These are phyloP conservation scores for Penicillium concentricum DNA, from an alignment of 2,329 filamentous ascomycete genomes.

Conservation along the genomic window DNA sequence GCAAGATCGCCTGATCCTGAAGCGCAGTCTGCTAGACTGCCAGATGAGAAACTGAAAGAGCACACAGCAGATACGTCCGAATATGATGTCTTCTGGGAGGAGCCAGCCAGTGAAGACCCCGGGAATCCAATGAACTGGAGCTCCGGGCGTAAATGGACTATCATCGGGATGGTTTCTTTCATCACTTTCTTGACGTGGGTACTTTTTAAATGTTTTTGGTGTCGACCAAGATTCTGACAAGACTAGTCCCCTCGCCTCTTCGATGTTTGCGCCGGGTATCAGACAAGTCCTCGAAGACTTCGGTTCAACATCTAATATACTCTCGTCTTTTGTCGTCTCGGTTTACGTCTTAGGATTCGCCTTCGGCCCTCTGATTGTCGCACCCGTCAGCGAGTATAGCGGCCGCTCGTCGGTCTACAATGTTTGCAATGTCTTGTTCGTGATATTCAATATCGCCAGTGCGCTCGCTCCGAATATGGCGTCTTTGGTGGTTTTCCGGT, in stretches of 20 bases:
- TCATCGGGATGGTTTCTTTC: conserved; percentile 18
- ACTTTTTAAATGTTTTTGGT: neutral
- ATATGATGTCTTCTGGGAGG: neutral
- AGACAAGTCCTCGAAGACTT: conserved; percentile 46
- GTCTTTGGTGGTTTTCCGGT: conserved; percentile 54
- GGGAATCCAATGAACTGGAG: conserved; percentile 21
- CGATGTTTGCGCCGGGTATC: conserved; percentile 41
- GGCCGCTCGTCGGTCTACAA: neutral
- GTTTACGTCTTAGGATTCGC: neutral
- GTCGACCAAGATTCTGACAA: neutral
- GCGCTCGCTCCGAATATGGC: conserved; percentile 52
- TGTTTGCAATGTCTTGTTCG: neutral
- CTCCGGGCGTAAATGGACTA: conserved; percentile 15
- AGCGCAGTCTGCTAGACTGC: neutral
- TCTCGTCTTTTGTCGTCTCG: conserved; percentile 22
- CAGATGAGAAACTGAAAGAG: neutral
- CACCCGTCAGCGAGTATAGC: neutral
- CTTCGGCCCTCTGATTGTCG: neutral
- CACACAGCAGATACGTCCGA: neutral
- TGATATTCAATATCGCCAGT: neutral
- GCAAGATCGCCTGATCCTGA: neutral
- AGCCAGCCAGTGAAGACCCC: conserved; percentile 6
- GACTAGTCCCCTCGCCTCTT: conserved; percentile 33
- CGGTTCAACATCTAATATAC: conserved; percentile 36
- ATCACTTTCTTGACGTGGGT: conserved; percentile 20